Evolutionary conservation across 352 stramenopile species (phyloP), one percentile per base, ranked within the genome.

Genomic region (Peronospora destructor): DNA sequence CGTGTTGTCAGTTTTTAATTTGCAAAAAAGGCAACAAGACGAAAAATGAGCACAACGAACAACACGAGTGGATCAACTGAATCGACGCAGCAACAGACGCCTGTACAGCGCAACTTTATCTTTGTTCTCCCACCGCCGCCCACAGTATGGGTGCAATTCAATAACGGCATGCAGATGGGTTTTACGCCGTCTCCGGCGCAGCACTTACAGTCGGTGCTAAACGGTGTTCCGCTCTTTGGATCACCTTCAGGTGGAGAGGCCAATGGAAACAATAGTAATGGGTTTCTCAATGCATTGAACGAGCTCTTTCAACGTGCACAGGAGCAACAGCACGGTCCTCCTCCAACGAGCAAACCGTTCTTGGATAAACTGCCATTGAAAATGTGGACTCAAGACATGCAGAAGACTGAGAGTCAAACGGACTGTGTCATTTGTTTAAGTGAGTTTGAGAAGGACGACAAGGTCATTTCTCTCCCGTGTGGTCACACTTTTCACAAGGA

Each of bases 401-500:
- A 70, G n/a, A 52, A 67, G 40, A 65, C 34, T 0, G 77, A 85
- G 30, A 73, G 65, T 28, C 57, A 82, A 65, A 76, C 59, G 6
- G 76, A 88, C 45, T 91, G 80, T 47, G 60, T 78, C 44, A 91
- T 91, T 47, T 91, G 80, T 44, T 50, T 91, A 33, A 76, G 65
- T 51, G 80, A 87, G 46, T 91, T 83, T 39, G 73, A 82, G 57
- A 71, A 74, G 9, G 64, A 81, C 17, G 75, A 91, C 23, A 36
- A 66, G 19, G 66, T 91, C 9, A 56, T 88, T 11, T 67, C 68
- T n/a, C 64, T 91, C 4, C 81, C 81, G 0, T 91, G 81, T 39
- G 71, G 72, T 12, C 81, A 91, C 53, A 69, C 65, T 17, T 89
- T 91, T 54, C 81, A 91, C 69, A 78, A 83, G 56, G 68, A 85